Conservation (phyloP, 2,329 filamentous ascomycete genomes). For the Dothiorella sarmentorum region DNA sequence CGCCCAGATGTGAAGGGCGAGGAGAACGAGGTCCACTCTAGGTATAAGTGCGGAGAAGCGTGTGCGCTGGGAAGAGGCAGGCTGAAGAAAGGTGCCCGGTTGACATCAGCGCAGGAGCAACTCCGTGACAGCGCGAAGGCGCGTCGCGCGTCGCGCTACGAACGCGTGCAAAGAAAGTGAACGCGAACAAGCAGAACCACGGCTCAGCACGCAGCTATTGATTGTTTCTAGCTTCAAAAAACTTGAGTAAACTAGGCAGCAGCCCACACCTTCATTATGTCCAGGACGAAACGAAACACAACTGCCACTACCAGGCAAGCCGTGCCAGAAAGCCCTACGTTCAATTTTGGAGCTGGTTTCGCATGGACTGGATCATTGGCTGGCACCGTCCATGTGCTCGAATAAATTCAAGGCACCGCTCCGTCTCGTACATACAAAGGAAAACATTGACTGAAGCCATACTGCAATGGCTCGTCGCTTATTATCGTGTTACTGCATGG, state of each 20-base stretch:
- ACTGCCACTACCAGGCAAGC: slow-evolving; percentile 11
- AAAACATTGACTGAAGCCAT: too few species aligned
- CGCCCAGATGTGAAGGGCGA: not conserved
- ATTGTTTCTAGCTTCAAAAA: not conserved
- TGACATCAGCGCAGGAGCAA: not conserved
- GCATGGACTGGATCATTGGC: not conserved
- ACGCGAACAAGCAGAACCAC: too few species aligned
- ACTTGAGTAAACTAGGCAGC: too few species aligned
- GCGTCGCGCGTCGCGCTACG: slow-evolving; percentile 13
- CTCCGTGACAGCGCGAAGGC: slow-evolving; percentile 11
- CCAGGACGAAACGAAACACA: slow-evolving; percentile 17
- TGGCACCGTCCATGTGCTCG: not conserved
- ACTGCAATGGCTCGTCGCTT: too few species aligned
- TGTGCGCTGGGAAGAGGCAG: not conserved
- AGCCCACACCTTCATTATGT: not conserved
- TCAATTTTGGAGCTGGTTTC: slow-evolving; percentile 13
- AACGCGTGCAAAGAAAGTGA: not conserved
- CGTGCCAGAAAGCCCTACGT: slow-evolving; percentile 14
- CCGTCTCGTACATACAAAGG: too few species aligned
- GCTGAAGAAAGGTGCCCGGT: not conserved
- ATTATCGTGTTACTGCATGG: too few species aligned
- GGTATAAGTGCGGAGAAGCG: not conserved
- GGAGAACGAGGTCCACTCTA: not conserved
- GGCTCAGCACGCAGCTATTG: too few species aligned
- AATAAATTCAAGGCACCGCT: too few species aligned